phyloP scores from a whole-genome alignment of 805 yeast species.

The Pichia kluyveri region DNA sequence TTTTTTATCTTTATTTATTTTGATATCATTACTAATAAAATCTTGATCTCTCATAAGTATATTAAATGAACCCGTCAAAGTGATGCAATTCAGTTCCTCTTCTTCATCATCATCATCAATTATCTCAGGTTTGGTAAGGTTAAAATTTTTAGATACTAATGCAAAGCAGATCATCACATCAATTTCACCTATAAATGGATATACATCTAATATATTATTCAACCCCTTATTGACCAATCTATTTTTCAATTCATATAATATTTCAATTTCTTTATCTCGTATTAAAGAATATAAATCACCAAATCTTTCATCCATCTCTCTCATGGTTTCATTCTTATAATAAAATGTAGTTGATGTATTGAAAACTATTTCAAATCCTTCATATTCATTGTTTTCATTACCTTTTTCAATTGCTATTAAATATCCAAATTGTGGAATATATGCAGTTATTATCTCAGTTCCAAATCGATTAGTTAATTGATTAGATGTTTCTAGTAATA shows the following conservation, averaged over 20 bases:
- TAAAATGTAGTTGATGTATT: constrained; percentile 29
- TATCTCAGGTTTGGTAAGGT: constrained; percentile 28
- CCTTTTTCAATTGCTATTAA: constrained; percentile 19
- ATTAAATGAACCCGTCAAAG: constrained; percentile 36
- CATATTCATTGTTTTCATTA: not conserved
- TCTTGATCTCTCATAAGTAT: constrained; percentile 20
- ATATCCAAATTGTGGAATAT: constrained; percentile 39
- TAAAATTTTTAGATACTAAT: constrained; percentile 17
- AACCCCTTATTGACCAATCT: not conserved
- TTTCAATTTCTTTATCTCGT: constrained; percentile 33
- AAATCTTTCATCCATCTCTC: constrained; percentile 27
- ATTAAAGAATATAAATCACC: constrained; percentile 36
- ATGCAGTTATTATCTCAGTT: constrained; percentile 20
- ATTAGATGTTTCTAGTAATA: constrained; percentile 19
- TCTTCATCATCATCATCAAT: constrained; percentile 13
- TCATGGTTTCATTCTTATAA: constrained; percentile 26
- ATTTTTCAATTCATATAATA: constrained; percentile 25
- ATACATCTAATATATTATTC: constrained; percentile 12
- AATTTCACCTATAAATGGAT: constrained; percentile 24
- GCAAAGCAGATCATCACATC: constrained; percentile 32
- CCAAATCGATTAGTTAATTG: constrained; percentile 6
- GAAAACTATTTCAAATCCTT: constrained; percentile 29
- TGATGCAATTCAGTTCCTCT: not conserved
- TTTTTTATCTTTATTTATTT: constrained; percentile 5
- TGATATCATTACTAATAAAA: constrained; percentile 34